These are phyloP conservation scores for Spinacia oleracea DNA, from an alignment of 179 eudicot species.

Conservation along the genomic window DNA sequence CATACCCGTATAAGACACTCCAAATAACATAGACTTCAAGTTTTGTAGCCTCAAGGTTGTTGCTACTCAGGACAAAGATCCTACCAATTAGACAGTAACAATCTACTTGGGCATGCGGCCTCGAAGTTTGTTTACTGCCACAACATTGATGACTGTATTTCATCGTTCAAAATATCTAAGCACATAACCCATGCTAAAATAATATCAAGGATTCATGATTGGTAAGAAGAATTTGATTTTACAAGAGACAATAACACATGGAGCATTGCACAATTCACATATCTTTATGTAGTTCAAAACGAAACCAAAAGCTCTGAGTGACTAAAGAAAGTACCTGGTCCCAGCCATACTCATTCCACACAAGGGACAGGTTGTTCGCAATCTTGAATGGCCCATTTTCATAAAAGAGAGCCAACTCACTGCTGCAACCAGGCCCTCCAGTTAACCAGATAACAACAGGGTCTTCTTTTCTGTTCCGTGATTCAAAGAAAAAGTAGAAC, in stretches of 20 bases:
- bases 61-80: background rate
- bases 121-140: background rate
- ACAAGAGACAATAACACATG: background rate
- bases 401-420: conserved; percentile 79
- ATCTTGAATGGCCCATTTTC: conserved; percentile 83
- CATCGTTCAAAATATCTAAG: background rate
- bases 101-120: background rate
- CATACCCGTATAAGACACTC: background rate
- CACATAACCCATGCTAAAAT: background rate
- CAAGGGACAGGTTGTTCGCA: conserved; percentile 55
- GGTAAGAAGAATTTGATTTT: background rate
- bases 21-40: background rate
- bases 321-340: conserved; percentile 50
- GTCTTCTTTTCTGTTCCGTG: conserved; percentile 53
- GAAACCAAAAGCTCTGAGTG: background rate
- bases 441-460: conserved; percentile 87
- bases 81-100: background rate
- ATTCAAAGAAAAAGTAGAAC: conserved; percentile 88
- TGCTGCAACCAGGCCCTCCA: conserved; percentile 89
- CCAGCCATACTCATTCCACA: conserved; percentile 85
- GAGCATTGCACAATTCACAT: background rate
- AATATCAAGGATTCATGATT: background rate
- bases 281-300: background rate
- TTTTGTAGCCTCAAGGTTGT: background rate
- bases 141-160: background rate